Evolutionary conservation across 1,284 basidiomycete species (phyloP).

Genomic region (Sporisorium scitamineum): DNA sequence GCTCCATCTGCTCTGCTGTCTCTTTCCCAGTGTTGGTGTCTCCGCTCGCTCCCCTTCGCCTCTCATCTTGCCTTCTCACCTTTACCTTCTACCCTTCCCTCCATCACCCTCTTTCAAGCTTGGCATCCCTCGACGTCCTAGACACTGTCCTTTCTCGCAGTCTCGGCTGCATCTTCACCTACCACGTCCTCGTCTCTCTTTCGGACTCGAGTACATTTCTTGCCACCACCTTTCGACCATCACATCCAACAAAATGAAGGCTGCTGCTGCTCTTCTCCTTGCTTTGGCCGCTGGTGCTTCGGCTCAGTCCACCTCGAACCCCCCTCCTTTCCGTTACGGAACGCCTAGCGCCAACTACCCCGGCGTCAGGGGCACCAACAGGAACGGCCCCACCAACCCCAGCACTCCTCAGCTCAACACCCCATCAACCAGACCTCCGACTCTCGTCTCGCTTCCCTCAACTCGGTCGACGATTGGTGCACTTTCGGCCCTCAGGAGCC

Average conservation of each 20-base stretch:
- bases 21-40: not conserved
- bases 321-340: slow-evolving; percentile 59
- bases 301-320: slow-evolving; percentile 34
- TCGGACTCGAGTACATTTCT: slow-evolving; percentile 4
- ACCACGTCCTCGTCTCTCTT: slow-evolving; percentile 1
- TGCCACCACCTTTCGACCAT: not conserved
- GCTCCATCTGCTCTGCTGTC: not conserved
- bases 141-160: slow-evolving; percentile 5
- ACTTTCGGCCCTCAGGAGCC: slow-evolving; percentile 69
- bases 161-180: slow-evolving; percentile 2
- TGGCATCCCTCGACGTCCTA: slow-evolving; percentile 9
- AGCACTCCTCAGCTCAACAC: slow-evolving; percentile 55
- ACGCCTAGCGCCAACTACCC: slow-evolving; percentile 53
- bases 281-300: slow-evolving; percentile 40
- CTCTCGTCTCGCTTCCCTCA: slow-evolving; percentile 65
- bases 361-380: slow-evolving; percentile 56
- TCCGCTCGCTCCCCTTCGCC: not conserved
- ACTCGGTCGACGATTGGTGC: slow-evolving; percentile 68
- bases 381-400: slow-evolving; percentile 65
- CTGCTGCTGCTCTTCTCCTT: slow-evolving; percentile 37
- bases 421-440: slow-evolving; percentile 66
- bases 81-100: slow-evolving; percentile 8
- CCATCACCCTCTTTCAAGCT: not conserved
- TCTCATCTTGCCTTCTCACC: slow-evolving; percentile 10
- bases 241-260: slow-evolving; percentile 33